Evolutionary conservation across 2,329 filamentous ascomycete species (phyloP).

Genomic region (Volutella citrinella): DNA sequence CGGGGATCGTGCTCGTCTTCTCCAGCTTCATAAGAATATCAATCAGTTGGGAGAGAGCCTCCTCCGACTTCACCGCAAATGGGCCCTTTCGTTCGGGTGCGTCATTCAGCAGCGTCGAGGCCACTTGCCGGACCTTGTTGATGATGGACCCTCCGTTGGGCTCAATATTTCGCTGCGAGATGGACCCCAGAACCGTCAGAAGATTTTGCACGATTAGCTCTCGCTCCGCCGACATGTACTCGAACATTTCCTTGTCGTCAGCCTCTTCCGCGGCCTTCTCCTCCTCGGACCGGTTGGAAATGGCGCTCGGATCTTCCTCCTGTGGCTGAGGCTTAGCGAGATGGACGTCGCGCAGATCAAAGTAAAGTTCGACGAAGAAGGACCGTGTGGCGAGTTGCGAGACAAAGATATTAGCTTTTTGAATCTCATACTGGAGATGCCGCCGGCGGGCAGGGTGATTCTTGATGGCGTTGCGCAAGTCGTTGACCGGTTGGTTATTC

Average conservation of each 20-base stretch:
- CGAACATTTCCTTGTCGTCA: conserved; percentile 50
- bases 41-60: conserved; percentile 69
- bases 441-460: conserved; percentile 49
- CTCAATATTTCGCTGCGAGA: conserved; percentile 83
- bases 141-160: conserved; percentile 64
- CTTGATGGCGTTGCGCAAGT: conserved; percentile 49
- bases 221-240: conserved; percentile 70
- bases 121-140: conserved; percentile 81
- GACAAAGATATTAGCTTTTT: conserved; percentile 86
- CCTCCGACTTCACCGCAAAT: conserved; percentile 58
- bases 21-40: conserved; percentile 74
- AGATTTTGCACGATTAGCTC: conserved; percentile 80
- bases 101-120: conserved; percentile 70
- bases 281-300: conserved; percentile 34
- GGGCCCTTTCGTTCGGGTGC: conserved; percentile 48
- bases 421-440: conserved; percentile 77
- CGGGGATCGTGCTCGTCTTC: conserved; percentile 47
- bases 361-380: conserved; percentile 84
- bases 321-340: conserved; percentile 45
- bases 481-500: conserved; percentile 43
- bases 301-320: conserved; percentile 33
- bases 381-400: conserved; percentile 79
- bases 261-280: conserved; percentile 36
- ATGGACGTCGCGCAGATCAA: conserved; percentile 69
- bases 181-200: conserved; percentile 69